Evolutionary conservation across 352 stramenopile genomes (phyloP).

Genomic region (Pythium guiyangense): DNA sequence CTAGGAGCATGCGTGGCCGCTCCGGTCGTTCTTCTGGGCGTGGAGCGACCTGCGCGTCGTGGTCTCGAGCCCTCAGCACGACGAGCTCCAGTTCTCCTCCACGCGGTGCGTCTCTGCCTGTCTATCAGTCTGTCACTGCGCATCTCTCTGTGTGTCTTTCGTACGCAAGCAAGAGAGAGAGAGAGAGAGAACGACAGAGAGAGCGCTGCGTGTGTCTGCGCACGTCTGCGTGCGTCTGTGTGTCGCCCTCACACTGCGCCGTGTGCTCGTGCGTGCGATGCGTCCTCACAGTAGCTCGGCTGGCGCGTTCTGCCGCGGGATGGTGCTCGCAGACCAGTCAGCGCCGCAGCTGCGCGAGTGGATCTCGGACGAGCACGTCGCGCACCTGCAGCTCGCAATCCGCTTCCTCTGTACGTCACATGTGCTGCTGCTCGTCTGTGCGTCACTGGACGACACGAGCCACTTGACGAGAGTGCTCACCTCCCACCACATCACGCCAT

Average conservation of each 20-base stretch:
- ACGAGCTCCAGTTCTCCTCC: slow-evolving; percentile 55
- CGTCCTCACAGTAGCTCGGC: slow-evolving; percentile 28
- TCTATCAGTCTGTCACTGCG: not conserved
- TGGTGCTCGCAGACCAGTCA: slow-evolving; percentile 40
- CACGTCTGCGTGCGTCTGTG: too few relatives aligned
- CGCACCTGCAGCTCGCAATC: slow-evolving; percentile 39
- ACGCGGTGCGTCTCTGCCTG: slow-evolving; percentile 23
- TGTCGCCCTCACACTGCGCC: not conserved
- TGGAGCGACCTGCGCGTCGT: too few relatives aligned
- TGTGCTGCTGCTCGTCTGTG: not conserved
- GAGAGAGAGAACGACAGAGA: too few relatives aligned
- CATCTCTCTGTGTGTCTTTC: too few relatives aligned
- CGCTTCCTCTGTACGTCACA: slow-evolving; percentile 31
- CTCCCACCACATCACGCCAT: not conserved
- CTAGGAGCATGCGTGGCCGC: slow-evolving; percentile 45
- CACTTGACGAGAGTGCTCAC: not conserved
- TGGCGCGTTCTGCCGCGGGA: slow-evolving; percentile 45
- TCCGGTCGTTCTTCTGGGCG: too few relatives aligned
- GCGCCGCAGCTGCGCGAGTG: slow-evolving; percentile 41
- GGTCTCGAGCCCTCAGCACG: slow-evolving; percentile 34
- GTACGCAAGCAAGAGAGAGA: too few relatives aligned
- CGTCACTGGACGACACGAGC: not conserved
- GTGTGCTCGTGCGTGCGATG: not conserved
- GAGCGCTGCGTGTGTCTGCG: too few relatives aligned
- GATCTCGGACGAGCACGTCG: slow-evolving; percentile 29